phyloP scores from a whole-genome alignment of 306 rosid genomes.

The Arachis hypogaea region DNA sequence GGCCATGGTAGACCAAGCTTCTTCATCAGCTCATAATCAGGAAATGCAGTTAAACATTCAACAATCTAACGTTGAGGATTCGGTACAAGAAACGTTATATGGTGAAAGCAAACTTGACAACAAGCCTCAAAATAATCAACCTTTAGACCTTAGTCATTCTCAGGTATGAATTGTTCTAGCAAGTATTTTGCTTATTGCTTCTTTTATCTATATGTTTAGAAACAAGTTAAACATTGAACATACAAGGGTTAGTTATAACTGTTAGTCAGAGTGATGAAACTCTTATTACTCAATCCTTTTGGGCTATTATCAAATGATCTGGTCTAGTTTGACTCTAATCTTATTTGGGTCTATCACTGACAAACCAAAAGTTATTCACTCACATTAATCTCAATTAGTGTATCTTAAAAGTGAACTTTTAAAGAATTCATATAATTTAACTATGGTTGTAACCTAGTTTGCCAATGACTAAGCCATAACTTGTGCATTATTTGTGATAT shows the following conservation, averaged over 20 bases:
- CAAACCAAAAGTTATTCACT: background rate
- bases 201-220: background rate
- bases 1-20: slow-evolving; percentile 19
- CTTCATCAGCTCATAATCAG: slow-evolving; percentile 33
- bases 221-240: background rate
- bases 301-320: no score
- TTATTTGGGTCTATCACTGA: no score
- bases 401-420: background rate
- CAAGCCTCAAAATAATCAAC: slow-evolving; percentile 19
- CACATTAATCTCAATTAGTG: background rate
- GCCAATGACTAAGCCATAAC: slow-evolving; percentile 8
- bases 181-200: background rate
- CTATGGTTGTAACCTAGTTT: slow-evolving; percentile 8
- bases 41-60: slow-evolving; percentile 19
- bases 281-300: background rate
- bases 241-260: background rate
- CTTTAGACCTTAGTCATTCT: slow-evolving; percentile 29
- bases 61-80: slow-evolving; percentile 30
- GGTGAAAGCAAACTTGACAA: slow-evolving; percentile 29
- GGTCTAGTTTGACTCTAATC: no score
- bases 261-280: background rate
- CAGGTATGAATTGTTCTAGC: slow-evolving; percentile 47
- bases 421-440: background rate
- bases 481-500: slow-evolving; percentile 13
- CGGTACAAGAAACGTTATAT: slow-evolving; percentile 27